Percentiles rank a stretch among this genome's conserved stretches.
phyloP scores from a whole-genome alignment of 2,329 filamentous ascomycete species.

The Colletotrichum tabaci region DNA sequence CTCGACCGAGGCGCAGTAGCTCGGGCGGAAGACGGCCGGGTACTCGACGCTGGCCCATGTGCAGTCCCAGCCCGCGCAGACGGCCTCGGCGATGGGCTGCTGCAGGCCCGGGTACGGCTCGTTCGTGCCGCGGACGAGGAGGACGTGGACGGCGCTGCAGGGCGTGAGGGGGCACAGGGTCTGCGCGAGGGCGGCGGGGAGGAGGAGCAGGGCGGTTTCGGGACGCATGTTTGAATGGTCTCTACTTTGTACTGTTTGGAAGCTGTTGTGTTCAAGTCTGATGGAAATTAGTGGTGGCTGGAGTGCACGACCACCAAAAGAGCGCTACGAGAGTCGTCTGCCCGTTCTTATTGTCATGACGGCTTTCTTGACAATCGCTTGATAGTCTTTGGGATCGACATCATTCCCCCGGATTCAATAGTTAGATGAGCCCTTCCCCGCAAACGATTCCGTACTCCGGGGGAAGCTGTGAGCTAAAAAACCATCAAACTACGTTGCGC shows the following conservation, averaged over 20 bases:
- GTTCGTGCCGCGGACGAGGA: conserved; percentile 22
- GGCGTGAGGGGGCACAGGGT: conserved; percentile 13
- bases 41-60: conserved; percentile 22
- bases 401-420: neutral
- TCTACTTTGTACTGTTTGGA: neutral
- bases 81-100: conserved; percentile 27
- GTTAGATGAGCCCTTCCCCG: neutral
- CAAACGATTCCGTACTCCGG: conserved; percentile 5
- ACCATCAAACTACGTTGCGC: neutral
- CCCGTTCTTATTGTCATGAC: no score
- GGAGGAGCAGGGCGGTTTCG: neutral
- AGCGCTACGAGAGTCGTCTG: no score
- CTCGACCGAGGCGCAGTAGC: conserved; percentile 38
- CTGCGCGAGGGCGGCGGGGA: conserved; percentile 14
- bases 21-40: conserved; percentile 17
- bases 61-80: conserved; percentile 29
- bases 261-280: no score
- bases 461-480: neutral
- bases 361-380: no score
- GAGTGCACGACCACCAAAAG: no score
- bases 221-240: conserved; percentile 7
- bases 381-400: no score
- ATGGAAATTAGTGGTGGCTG: no score
- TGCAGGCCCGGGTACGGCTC: conserved; percentile 26
- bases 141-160: conserved; percentile 28